Base-by-base conservation (phyloP, 495 filamentous ascomycete species). In the Cudoniella acicularis region DNA sequence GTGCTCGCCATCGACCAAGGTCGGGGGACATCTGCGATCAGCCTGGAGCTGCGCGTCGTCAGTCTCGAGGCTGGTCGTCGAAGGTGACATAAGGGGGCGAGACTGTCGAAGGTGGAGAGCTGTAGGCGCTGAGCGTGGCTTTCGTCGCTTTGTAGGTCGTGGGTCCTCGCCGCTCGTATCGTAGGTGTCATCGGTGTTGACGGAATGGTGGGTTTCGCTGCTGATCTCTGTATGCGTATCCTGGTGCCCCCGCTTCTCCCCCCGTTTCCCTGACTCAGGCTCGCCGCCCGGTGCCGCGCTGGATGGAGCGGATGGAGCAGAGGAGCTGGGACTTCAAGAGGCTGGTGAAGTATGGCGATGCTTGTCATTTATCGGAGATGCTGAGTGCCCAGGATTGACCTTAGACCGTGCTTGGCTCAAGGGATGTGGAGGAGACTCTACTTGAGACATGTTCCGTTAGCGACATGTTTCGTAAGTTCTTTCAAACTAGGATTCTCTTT, bases 391-490 rank as follows among this genome's bases (percentile, higher is more conserved):
- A 18, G 13, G 49, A 23, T 52, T 10, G 49, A 23, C 49, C 49
- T 52, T 11, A 23, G 22, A 48, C 49, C 57, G 16, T 54, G 41
- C 43, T 55, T 22, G 58, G 52, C 58, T 56, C 58, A 56, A 56
- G 18, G 40, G 59, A 48, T 61, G 2, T n/a, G 26, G 30, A n/a
- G 54, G 53, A 54, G 60, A 54, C 24, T 0, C 56, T 63, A n/a
- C 42, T 63, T 40, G 40, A 58, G 51, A 60, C 41, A 51, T 60
- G 36, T 60, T 60, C 50, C 23, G 18, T 60, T 49, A 63, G 59
- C 54, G 42, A 63, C 45, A n/a, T 49, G 17, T 61, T 61, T 52
- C 21, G 42, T 22, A 58, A 59, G 30, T 26, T 55, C n/a, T 23
- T 59, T 22, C 22, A 57, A 61, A 52, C 50, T 23, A 18, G 45